These are phyloP conservation scores for Zelonia costaricensis DNA, from an alignment of 208 protist species.

Conservation along the genomic window DNA sequence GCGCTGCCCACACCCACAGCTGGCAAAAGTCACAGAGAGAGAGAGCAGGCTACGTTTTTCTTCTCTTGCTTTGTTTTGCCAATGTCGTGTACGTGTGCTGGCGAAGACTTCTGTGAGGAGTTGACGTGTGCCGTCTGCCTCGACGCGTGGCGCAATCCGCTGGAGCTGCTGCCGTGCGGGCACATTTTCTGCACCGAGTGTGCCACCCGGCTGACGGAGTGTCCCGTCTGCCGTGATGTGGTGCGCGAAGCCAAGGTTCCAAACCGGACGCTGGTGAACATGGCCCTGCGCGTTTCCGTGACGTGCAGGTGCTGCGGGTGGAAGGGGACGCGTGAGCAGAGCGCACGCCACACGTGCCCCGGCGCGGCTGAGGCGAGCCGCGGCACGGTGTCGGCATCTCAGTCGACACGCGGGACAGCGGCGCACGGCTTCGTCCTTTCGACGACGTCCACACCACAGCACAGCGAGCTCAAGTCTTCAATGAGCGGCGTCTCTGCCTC, in stretches of 20 bases:
- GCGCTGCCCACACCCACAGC: too few species aligned
- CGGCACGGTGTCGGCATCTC: too few species aligned
- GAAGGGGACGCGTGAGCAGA: conserved; percentile 58
- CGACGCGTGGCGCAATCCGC: conserved; percentile 72
- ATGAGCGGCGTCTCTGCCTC: too few species aligned
- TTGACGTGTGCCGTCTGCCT: conserved; percentile 71
- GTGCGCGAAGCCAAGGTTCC: conserved; percentile 36
- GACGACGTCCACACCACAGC: too few species aligned
- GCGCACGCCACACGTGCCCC: conserved; percentile 27
- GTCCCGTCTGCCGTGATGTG: conserved; percentile 58
- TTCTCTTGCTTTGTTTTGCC: too few species aligned
- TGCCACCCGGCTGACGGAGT: conserved; percentile 32
- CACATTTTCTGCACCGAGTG: conserved; percentile 75
- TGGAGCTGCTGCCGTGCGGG: conserved; percentile 39
- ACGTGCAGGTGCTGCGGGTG: conserved; percentile 64
- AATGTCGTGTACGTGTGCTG: too few species aligned
- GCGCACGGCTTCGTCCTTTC: too few species aligned
- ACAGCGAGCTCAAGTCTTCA: too few species aligned
- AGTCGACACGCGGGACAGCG: too few species aligned
- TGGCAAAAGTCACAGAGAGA: too few species aligned
- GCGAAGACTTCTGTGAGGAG: conserved; percentile 68
- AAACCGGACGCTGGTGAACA: conserved; percentile 73
- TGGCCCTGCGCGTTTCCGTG: conserved; percentile 57
- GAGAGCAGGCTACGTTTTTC: too few species aligned
- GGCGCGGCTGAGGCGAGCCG: too few species aligned